Conservation (phyloP, 805 yeast genomes). For the Komagataella ulmi region DNA sequence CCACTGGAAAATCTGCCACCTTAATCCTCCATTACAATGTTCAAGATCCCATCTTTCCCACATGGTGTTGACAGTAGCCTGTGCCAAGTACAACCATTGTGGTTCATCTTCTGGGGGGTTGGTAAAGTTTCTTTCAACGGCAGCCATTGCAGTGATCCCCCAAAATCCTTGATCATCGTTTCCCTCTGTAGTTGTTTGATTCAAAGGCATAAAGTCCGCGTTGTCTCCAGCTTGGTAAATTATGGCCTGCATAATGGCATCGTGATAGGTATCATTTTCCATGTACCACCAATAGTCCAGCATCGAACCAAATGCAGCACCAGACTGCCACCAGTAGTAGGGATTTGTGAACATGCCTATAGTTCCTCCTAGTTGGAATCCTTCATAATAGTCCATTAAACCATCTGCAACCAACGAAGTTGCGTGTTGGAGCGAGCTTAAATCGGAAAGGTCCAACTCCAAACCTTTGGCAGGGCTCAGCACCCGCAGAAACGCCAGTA, state of each 20-base stretch:
- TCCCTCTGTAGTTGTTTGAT: conserved; percentile 78
- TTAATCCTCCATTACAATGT: conserved; percentile 61
- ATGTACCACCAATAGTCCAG: conserved; percentile 66
- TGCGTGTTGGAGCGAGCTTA: conserved; percentile 29
- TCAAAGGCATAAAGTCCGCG: conserved; percentile 63
- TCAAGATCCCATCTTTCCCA: conserved; percentile 60
- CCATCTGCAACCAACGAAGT: conserved; percentile 55
- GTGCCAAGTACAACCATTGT: conserved; percentile 67
- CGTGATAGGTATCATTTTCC: conserved; percentile 50
- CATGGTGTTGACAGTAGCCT: conserved; percentile 83
- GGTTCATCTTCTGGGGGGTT: conserved; percentile 49
- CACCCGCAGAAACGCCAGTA: neutral
- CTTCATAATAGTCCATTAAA: conserved; percentile 71
- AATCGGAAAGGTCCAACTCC: conserved; percentile 8
- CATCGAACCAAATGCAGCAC: conserved; percentile 60
- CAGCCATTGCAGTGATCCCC: conserved; percentile 80
- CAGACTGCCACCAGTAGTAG: conserved; percentile 90
- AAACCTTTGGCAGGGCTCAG: neutral
- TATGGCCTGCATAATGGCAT: conserved; percentile 44
- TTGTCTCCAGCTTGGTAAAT: conserved; percentile 51
- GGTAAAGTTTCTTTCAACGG: conserved; percentile 72
- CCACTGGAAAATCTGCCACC: conserved; percentile 91
- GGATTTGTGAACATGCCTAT: conserved; percentile 63
- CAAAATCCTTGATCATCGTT: conserved; percentile 91
- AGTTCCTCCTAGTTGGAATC: conserved; percentile 48